phyloP scores from a whole-genome alignment of 2,329 filamentous ascomycete species.

The Colletotrichum tanaceti region DNA sequence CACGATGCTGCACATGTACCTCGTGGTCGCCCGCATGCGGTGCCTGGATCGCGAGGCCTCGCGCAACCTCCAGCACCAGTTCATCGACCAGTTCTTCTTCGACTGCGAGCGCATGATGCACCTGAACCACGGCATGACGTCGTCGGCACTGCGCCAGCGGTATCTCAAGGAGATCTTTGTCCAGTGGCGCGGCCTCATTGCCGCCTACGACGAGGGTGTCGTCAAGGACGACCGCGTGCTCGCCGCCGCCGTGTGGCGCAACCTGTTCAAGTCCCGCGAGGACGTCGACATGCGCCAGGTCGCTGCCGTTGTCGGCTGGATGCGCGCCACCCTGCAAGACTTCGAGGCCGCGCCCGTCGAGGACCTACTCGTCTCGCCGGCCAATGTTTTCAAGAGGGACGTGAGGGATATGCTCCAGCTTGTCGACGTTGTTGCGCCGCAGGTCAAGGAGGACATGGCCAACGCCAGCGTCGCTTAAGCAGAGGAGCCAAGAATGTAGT shows the following conservation, averaged over 20 bases:
- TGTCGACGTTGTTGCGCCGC: slow-evolving; percentile 49
- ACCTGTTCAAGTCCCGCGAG: slow-evolving; percentile 80
- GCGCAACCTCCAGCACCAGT: slow-evolving; percentile 85
- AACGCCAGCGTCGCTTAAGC: slow-evolving; percentile 17
- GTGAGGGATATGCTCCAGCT: slow-evolving; percentile 51
- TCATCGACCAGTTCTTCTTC: slow-evolving; percentile 96
- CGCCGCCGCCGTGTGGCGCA: slow-evolving; percentile 89
- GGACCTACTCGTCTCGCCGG: slow-evolving; percentile 51
- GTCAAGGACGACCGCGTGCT: slow-evolving; percentile 81
- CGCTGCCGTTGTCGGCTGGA: slow-evolving; percentile 68
- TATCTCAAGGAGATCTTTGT: slow-evolving; percentile 90
- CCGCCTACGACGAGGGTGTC: slow-evolving; percentile 86
- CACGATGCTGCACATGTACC: slow-evolving; percentile 95
- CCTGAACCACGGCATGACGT: slow-evolving; percentile 77
- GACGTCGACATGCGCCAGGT: slow-evolving; percentile 63
- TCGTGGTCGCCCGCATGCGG: slow-evolving; percentile 85
- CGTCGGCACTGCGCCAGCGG: slow-evolving; percentile 68
- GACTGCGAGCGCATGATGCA: slow-evolving; percentile 88
- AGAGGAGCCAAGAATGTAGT: slow-evolving; percentile 39
- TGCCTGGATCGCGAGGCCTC: slow-evolving; percentile 77
- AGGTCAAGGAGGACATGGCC: slow-evolving; percentile 42
- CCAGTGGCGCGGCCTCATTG: slow-evolving; percentile 88
- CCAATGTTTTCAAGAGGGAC: slow-evolving; percentile 58
- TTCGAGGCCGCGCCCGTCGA: slow-evolving; percentile 64
- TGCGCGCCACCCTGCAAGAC: slow-evolving; percentile 60